phyloP scores from a whole-genome alignment of 192 early-diverging fungal genomes.

The Thamnidium elegans region DNA sequence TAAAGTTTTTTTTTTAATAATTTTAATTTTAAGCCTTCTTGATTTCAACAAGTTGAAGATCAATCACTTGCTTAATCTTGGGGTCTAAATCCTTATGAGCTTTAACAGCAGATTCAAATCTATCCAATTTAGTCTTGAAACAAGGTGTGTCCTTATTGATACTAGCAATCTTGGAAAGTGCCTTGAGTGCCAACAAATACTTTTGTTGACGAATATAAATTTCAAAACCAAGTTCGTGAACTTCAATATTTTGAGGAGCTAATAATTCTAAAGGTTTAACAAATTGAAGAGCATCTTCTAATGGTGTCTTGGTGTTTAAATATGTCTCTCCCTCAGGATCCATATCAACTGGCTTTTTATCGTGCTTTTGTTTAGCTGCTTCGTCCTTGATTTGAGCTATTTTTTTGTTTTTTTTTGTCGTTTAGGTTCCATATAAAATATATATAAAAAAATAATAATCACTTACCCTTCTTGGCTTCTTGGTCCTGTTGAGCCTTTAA shows the following conservation, averaged over 20 bases:
- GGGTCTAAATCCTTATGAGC: slow-evolving; percentile 5
- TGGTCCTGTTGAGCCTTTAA: slow-evolving; percentile 55
- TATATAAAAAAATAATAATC: no score
- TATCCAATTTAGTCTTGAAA: slow-evolving; percentile 46
- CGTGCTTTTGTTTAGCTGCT: slow-evolving; percentile 42
- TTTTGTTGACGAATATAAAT: slow-evolving; percentile 71
- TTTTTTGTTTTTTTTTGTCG: background rate
- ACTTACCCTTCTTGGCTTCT: slow-evolving; percentile 48
- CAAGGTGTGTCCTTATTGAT: slow-evolving; percentile 43
- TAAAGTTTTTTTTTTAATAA: background rate
- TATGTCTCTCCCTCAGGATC: slow-evolving; percentile 74
- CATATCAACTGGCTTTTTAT: slow-evolving; percentile 51
- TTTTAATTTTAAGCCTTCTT: slow-evolving; percentile 8
- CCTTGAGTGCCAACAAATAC: slow-evolving; percentile 61
- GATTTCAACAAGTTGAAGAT: slow-evolving; percentile 3
- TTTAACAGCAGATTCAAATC: slow-evolving; percentile 44
- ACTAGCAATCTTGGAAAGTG: slow-evolving; percentile 48
- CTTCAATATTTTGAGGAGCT: slow-evolving; percentile 54
- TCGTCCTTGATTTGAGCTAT: slow-evolving; percentile 40
- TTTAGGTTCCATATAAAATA: background rate
- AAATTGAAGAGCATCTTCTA: slow-evolving; percentile 76
- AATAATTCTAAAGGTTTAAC: slow-evolving; percentile 66
- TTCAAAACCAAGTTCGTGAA: slow-evolving; percentile 59
- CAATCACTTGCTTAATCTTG: slow-evolving; percentile 11
- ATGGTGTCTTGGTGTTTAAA: slow-evolving; percentile 56